phyloP scores from a whole-genome alignment of 2,329 filamentous ascomycete genomes.

The Helicocarpus griseus region DNA sequence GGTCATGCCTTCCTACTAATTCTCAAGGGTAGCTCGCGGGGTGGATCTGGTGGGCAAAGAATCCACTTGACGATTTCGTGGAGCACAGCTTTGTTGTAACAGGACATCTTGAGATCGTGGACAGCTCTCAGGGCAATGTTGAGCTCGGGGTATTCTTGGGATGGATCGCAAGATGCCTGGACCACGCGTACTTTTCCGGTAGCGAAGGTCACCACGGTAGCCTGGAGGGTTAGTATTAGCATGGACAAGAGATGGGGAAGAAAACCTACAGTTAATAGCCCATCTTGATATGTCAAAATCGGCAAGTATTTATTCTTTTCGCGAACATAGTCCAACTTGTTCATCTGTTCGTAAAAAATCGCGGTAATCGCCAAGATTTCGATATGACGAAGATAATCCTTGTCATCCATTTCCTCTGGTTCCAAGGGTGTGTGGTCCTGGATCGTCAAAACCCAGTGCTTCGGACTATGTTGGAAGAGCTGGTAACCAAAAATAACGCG shows the following conservation, averaged over 20 bases:
- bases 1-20: background rate
- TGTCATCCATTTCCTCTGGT: background rate
- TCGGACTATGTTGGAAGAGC: background rate
- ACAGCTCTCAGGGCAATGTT: background rate
- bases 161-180: constrained; percentile 4
- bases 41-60: constrained; percentile 4
- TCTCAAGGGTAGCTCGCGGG: background rate
- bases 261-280: background rate
- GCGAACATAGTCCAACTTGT: background rate
- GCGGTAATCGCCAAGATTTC: constrained; percentile 1
- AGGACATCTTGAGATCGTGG: background rate
- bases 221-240: constrained; percentile 2
- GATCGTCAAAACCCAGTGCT: constrained; percentile 4
- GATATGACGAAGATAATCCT: background rate
- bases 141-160: background rate
- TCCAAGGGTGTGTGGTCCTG: constrained; percentile 1
- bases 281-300: background rate
- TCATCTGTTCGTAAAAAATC: constrained; percentile 4
- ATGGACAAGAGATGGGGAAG: background rate
- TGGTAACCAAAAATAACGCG: background rate
- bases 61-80: constrained; percentile 1
- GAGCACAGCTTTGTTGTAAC: background rate
- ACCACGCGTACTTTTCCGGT: constrained; percentile 5
- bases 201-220: constrained; percentile 2
- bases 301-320: background rate